Evolutionary conservation across 2,329 filamentous ascomycete genomes (phyloP).

Genomic region (Xylaria sp.): DNA sequence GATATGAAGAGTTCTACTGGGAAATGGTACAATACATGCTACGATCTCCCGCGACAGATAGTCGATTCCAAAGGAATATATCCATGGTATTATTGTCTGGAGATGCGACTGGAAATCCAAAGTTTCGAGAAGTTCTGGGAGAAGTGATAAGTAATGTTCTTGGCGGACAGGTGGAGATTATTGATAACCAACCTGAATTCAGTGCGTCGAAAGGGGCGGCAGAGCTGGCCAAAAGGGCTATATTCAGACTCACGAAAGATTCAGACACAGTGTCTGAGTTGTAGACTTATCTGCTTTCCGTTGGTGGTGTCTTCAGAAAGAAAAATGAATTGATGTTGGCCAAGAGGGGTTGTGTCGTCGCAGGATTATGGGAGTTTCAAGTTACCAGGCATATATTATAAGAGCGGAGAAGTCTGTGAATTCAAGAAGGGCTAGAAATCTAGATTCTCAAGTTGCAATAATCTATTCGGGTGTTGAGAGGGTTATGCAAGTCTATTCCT

Average conservation of each 20-base stretch:
- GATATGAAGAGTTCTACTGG: conserved; percentile 27
- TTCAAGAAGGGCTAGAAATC: too few relatives aligned
- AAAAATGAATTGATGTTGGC: too few relatives aligned
- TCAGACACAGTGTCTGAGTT: conserved; percentile 17
- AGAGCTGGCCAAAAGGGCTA: conserved; percentile 30
- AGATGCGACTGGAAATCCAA: conserved; percentile 23
- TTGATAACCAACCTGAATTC: conserved; percentile 29
- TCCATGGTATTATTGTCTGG: conserved; percentile 26
- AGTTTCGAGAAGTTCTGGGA: conserved; percentile 21
- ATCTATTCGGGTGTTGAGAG: too few relatives aligned
- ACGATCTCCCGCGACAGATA: conserved; percentile 28
- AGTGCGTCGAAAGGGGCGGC: conserved; percentile 29
- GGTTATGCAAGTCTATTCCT: too few relatives aligned
- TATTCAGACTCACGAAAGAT: background rate
- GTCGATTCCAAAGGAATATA: conserved; percentile 20
- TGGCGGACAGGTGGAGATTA: conserved; percentile 10
- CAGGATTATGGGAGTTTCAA: too few relatives aligned
- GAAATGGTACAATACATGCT: conserved; percentile 22
- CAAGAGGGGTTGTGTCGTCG: background rate
- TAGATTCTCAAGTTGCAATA: too few relatives aligned
- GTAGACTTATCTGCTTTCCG: conserved; percentile 9
- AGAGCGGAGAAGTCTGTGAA: too few relatives aligned
- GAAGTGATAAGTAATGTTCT: conserved; percentile 26
- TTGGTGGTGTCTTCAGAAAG: background rate
- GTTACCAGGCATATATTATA: too few relatives aligned